Percentiles rank a stretch among this genome's conserved stretches.
These are phyloP conservation scores for Amanita rubescens DNA, from an alignment of 768 basidiomycete species.

Conservation along the genomic window DNA sequence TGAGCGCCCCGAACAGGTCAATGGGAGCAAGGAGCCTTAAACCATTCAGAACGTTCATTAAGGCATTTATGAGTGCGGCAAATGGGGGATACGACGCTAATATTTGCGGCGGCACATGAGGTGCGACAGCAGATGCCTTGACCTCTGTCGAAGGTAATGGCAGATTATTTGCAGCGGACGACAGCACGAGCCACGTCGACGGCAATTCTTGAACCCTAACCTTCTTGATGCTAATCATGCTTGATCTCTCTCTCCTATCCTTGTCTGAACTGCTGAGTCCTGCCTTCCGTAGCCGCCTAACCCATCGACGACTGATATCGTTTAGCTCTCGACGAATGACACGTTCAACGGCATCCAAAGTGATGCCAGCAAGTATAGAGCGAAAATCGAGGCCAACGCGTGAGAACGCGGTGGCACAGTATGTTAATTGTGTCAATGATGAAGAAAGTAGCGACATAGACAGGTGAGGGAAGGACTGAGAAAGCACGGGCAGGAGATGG, in stretches of 20 bases:
- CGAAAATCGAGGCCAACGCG: conserved; percentile 92
- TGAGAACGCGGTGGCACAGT: conserved; percentile 87
- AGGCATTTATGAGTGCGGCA: conserved; percentile 63
- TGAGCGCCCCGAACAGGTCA: conserved; percentile 43
- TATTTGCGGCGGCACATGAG: conserved; percentile 64
- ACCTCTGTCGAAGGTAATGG: conserved; percentile 3
- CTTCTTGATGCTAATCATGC: conserved; percentile 3
- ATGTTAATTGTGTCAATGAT: conserved; percentile 86
- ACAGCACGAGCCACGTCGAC: conserved; percentile 43
- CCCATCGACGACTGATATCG: conserved; percentile 32
- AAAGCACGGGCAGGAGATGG: conserved; percentile 62
- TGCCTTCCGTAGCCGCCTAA: conserved; percentile 15
- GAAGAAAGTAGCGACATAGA: conserved; percentile 65
- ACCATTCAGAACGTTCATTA: conserved; percentile 69
- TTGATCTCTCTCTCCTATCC: conserved; percentile 7
- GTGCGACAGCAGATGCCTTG: conserved; percentile 14
- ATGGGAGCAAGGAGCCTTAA: conserved; percentile 76
- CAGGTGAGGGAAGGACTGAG: conserved; percentile 52
- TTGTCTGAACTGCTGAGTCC: neutral
- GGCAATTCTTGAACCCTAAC: conserved; percentile 20
- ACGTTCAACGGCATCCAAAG: conserved; percentile 53
- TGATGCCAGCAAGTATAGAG: conserved; percentile 53
- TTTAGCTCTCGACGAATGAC: conserved; percentile 49
- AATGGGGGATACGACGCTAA: conserved; percentile 71
- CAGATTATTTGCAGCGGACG: conserved; percentile 17